Conservation (phyloP, 73 alveolate species). For the Symbiodinium pilosum region DNA sequence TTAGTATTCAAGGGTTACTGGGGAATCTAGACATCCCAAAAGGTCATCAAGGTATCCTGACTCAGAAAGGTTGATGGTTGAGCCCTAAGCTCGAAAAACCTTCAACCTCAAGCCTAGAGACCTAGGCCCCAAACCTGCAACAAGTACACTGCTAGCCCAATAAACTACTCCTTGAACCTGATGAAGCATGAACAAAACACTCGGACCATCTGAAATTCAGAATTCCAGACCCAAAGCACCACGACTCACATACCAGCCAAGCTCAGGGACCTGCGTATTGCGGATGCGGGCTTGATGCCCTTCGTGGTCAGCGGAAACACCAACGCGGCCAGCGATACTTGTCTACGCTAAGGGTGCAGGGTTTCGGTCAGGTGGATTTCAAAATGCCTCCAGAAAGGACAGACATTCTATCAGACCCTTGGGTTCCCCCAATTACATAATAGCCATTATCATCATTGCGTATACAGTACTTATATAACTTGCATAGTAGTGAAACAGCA, state of each 20-base stretch:
- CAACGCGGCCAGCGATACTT: constrained; percentile 39
- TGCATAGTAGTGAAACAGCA: too few species aligned
- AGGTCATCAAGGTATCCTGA: not conserved
- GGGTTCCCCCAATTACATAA: too few species aligned
- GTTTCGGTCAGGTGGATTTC: too few species aligned
- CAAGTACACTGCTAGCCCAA: too few species aligned
- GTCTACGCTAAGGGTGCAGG: too few species aligned
- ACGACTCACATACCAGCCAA: not conserved
- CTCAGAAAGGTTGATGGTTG: not conserved
- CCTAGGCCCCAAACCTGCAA: not conserved
- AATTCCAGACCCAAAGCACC: not conserved
- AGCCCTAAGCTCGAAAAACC: not conserved
- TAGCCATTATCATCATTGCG: too few species aligned
- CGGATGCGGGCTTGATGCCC: constrained; percentile 86
- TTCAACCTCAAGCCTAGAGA: not conserved
- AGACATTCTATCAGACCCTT: too few species aligned
- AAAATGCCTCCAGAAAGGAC: too few species aligned
- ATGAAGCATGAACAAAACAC: too few species aligned
- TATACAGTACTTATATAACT: too few species aligned
- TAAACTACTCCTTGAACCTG: too few species aligned
- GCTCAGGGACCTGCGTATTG: not conserved
- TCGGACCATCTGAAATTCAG: not conserved
- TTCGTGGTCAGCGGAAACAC: constrained; percentile 82
- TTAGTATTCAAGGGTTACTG: not conserved
- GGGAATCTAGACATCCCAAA: not conserved